A percentile compares a stretch with the other conserved stretches of the same genome.
These are phyloP conservation scores for Amauroascus niger DNA, from an alignment of 2,329 filamentous ascomycete species.

Conservation along the genomic window DNA sequence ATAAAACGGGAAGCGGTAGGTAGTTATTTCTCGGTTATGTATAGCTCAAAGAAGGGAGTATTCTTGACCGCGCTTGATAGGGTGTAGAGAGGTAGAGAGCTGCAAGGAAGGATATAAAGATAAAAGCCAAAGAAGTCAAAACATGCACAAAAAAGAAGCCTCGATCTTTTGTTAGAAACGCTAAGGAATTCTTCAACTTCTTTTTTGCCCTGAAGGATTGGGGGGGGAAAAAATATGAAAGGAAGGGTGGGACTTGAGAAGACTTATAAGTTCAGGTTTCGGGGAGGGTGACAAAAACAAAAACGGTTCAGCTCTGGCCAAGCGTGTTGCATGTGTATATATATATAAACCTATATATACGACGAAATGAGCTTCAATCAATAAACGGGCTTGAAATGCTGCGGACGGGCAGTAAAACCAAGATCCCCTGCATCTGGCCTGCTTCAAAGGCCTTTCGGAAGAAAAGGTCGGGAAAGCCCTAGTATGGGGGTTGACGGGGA, in stretches of 20 bases:
- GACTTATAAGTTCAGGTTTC: conserved; percentile 5
- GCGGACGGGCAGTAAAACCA: conserved; percentile 10
- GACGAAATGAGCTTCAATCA: conserved; percentile 9
- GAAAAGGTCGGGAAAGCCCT: conserved; percentile 4
- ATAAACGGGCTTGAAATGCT: conserved; percentile 11
- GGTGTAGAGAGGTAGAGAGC: background rate
- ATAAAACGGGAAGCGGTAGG: background rate
- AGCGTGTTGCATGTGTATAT: too few relatives aligned
- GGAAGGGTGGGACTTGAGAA: background rate
- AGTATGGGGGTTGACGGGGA: background rate
- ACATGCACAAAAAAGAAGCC: background rate
- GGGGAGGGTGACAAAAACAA: background rate
- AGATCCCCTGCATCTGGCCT: conserved; percentile 9
- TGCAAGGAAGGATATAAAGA: background rate
- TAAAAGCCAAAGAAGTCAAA: background rate
- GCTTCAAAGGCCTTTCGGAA: conserved; percentile 8
- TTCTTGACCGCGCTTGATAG: background rate
- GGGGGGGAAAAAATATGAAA: background rate
- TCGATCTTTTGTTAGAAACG: background rate
- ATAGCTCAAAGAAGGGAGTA: background rate
- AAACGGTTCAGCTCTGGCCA: background rate
- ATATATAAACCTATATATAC: too few relatives aligned
- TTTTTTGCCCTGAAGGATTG: background rate
- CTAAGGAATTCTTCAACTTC: background rate
- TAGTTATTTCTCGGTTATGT: too few relatives aligned